Conservation (phyloP, 805 yeast genomes). For the Wickerhamiella dianesei region DNA sequence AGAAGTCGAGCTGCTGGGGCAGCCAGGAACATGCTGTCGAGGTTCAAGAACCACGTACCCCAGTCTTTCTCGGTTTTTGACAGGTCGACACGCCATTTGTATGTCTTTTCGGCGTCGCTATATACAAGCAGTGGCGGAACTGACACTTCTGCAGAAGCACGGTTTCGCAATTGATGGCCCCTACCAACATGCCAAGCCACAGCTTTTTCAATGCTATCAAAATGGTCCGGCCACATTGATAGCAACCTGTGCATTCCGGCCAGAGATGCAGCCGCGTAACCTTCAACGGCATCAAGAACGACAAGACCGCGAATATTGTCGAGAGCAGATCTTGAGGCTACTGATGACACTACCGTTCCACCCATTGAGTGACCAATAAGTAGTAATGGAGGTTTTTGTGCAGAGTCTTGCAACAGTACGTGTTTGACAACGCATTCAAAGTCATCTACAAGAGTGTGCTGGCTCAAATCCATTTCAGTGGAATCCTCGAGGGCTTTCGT, state of each 20-base stretch:
- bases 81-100: conserved; percentile 55
- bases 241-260: conserved; percentile 55
- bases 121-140: conserved; percentile 51
- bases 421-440: conserved; percentile 34
- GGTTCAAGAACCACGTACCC: conserved; percentile 63
- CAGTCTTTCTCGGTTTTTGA: conserved; percentile 51
- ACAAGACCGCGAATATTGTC: conserved; percentile 46
- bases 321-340: conserved; percentile 22
- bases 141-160: conserved; percentile 55
- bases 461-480: conserved; percentile 27
- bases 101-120: conserved; percentile 20
- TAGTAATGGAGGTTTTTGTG: conserved; percentile 28
- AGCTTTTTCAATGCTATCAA: conserved; percentile 42
- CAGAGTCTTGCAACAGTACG: conserved; percentile 24
- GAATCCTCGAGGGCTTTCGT: conserved; percentile 4
- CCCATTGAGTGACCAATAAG: conserved; percentile 88
- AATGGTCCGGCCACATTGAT: conserved; percentile 46
- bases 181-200: conserved; percentile 65
- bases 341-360: conserved; percentile 64
- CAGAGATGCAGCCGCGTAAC: conserved; percentile 66
- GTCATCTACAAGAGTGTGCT: conserved; percentile 47
- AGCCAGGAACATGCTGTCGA: conserved; percentile 42
- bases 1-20: conserved; percentile 52
- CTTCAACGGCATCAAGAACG: conserved; percentile 88
- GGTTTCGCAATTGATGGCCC: conserved; percentile 39